phyloP scores from a whole-genome alignment of 345 rosid species.

The Cochlearia excelsa region DNA sequence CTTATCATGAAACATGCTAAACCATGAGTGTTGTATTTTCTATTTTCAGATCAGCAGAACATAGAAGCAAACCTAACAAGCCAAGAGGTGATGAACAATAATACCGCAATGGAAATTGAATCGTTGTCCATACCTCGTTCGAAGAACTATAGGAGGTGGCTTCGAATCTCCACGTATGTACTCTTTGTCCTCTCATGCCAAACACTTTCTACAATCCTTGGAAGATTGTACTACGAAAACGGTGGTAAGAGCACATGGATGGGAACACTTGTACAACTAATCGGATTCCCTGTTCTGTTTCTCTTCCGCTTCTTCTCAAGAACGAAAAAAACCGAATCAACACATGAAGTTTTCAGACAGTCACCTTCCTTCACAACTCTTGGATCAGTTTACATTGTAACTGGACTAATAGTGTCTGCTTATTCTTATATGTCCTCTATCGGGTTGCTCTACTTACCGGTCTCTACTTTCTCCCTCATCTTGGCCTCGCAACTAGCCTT shows the following conservation, averaged over 20 bases:
- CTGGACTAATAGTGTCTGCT: conserved; percentile 40
- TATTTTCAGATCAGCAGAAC: conserved; percentile 21
- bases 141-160: conserved; percentile 36
- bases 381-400: conserved; percentile 34
- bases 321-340: conserved; percentile 16
- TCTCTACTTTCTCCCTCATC: conserved; percentile 48
- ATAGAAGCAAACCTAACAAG: neutral
- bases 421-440: conserved; percentile 40
- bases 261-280: conserved; percentile 43
- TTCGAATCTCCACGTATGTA: conserved; percentile 37
- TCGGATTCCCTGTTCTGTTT: conserved; percentile 53
- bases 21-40: conserved; percentile 1
- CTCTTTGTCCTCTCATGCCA: conserved; percentile 44
- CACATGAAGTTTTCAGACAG: neutral
- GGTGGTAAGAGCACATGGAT: conserved; percentile 56
- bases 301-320: conserved; percentile 40
- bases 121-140: neutral
- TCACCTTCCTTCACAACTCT: conserved; percentile 20
- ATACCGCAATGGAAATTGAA: conserved; percentile 26
- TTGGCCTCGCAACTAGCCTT: conserved; percentile 49
- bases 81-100: conserved; percentile 9
- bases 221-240: conserved; percentile 45
- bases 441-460: conserved; percentile 51
- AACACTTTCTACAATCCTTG: conserved; percentile 40
- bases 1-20: neutral